Percentiles rank a stretch among this genome's conserved stretches.
Conservation (phyloP, 208 protist genomes). For the Angomonas deanei region DNA sequence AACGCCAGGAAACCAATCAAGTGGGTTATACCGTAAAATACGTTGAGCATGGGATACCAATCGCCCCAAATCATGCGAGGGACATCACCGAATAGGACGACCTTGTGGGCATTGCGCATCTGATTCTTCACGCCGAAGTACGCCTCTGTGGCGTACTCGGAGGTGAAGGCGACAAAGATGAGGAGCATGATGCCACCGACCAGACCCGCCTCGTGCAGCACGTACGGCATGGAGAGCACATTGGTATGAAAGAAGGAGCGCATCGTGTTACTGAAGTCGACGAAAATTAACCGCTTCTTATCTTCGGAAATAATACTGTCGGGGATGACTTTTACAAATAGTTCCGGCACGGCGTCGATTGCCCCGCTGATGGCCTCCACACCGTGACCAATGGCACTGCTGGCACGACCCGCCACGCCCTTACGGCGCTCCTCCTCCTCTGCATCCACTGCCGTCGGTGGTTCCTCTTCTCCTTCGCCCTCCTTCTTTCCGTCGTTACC, state of each 20-base stretch:
- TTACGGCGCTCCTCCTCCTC: conserved; percentile 13
- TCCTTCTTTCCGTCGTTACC: conserved; percentile 8
- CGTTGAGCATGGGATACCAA: conserved; percentile 43
- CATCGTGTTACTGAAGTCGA: conserved; percentile 44
- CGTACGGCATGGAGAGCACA: conserved; percentile 45
- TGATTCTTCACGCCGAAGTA: conserved; percentile 59
- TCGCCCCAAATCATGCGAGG: conserved; percentile 29
- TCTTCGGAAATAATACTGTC: conserved; percentile 31
- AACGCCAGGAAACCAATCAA: conserved; percentile 52
- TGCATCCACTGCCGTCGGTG: conserved; percentile 6
- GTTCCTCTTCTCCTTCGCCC: too few species aligned
- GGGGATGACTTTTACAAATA: conserved; percentile 33
- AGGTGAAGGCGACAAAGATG: conserved; percentile 30
- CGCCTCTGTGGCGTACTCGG: conserved; percentile 48
- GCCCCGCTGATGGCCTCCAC: conserved; percentile 20
- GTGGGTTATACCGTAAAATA: conserved; percentile 49
- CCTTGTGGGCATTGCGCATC: conserved; percentile 27
- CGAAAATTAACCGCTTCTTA: conserved; percentile 43
- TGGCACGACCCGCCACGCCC: conserved; percentile 8
- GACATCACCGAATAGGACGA: conserved; percentile 46
- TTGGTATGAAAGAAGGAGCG: conserved; percentile 55
- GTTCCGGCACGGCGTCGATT: conserved; percentile 28
- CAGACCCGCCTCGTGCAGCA: conserved; percentile 42
- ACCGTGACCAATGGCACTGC: conserved; percentile 12
- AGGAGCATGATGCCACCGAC: conserved; percentile 43